Percentiles rank a stretch among this genome's conserved stretches.
phyloP scores from a whole-genome alignment of 192 early-diverging fungal species.

The Backusella tarrabulga region DNA sequence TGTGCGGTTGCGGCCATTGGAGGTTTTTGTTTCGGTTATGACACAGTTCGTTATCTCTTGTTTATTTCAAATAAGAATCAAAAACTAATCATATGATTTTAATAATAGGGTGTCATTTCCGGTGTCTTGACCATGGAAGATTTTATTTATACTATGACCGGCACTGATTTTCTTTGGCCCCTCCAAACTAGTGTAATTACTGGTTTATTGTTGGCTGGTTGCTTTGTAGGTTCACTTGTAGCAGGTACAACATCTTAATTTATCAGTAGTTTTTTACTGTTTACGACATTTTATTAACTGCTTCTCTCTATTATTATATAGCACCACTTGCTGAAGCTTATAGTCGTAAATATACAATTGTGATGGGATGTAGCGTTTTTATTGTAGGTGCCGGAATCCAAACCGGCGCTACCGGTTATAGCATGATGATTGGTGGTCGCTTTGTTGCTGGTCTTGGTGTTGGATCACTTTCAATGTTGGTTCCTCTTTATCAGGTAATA shows the following conservation, averaged over 20 bases:
- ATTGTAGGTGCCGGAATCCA: slow-evolving; percentile 75
- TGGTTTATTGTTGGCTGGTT: slow-evolving; percentile 65
- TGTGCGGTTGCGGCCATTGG: slow-evolving; percentile 50
- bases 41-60: slow-evolving; percentile 36
- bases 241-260: slow-evolving; percentile 37
- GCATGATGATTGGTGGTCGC: slow-evolving; percentile 71
- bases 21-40: slow-evolving; percentile 68
- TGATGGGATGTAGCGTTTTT: slow-evolving; percentile 64
- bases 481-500: slow-evolving; percentile 30
- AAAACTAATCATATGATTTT: background rate
- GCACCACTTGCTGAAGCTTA: slow-evolving; percentile 24
- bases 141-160: slow-evolving; percentile 33
- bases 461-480: slow-evolving; percentile 29
- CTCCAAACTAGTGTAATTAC: slow-evolving; percentile 41
- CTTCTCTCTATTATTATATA: background rate
- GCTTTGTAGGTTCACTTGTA: slow-evolving; percentile 66
- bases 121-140: slow-evolving; percentile 60
- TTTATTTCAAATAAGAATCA: background rate
- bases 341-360: slow-evolving; percentile 68
- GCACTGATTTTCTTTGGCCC: slow-evolving; percentile 3
- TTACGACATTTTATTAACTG: background rate
- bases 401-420: slow-evolving; percentile 48
- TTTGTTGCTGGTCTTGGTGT: slow-evolving; percentile 66
- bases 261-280: background rate
- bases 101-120: slow-evolving; percentile 55